These are phyloP conservation scores for Thuidium tamariscinum DNA, from an alignment of 225 moss, liverwort and hornwort genomes.

Conservation along the genomic window DNA sequence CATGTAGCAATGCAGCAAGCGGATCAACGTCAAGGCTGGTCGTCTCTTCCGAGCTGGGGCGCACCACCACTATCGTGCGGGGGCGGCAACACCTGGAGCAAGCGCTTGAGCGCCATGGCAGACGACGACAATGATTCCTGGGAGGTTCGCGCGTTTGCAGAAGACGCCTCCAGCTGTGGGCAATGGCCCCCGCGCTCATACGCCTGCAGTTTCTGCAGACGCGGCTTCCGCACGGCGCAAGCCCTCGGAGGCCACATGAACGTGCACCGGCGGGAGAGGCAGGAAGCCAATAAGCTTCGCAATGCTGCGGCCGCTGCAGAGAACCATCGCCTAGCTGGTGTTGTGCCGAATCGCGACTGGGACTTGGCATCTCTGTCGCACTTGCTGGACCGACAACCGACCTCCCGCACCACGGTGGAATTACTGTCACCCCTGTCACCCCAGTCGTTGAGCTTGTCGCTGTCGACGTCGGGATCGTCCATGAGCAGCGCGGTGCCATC, in stretches of 20 bases:
- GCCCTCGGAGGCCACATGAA: slow-evolving; percentile 72
- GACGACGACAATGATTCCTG: slow-evolving; percentile 26
- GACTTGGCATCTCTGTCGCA: background rate
- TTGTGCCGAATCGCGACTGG: background rate
- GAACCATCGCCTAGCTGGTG: background rate
- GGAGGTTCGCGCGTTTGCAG: slow-evolving; percentile 63
- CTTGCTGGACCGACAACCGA: background rate
- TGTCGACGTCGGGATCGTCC: background rate
- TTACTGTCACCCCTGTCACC: background rate
- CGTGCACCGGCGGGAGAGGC: slow-evolving; percentile 52
- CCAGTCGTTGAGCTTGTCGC: background rate
- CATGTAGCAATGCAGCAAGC: background rate
- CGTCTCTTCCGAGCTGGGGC: background rate
- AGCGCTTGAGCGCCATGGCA: slow-evolving; percentile 10
- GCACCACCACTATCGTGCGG: background rate
- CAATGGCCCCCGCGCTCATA: slow-evolving; percentile 70
- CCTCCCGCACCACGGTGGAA: background rate
- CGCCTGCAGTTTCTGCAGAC: slow-evolving; percentile 51
- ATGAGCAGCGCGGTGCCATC: background rate
- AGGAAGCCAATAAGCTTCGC: slow-evolving; percentile 37
- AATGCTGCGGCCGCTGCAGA: background rate
- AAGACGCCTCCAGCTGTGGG: slow-evolving; percentile 43
- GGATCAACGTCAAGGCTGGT: background rate
- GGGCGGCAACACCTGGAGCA: slow-evolving; percentile 24
- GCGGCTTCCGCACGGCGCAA: slow-evolving; percentile 61